Base-by-base conservation (phyloP, 257 asterid genomes). In the Capsicum baccatum region DNA sequence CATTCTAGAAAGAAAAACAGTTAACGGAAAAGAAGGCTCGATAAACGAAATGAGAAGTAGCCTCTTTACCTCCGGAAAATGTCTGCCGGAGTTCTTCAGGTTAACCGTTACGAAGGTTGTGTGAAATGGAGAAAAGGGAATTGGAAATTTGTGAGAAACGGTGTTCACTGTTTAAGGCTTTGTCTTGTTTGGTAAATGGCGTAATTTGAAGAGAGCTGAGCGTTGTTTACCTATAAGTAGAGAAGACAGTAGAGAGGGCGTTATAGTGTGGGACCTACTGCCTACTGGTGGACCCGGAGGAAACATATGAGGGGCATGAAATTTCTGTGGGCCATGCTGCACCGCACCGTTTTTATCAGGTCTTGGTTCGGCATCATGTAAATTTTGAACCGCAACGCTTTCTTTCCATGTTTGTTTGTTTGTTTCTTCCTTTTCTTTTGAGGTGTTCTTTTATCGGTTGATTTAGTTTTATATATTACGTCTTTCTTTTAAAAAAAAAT, bases 291-390 rank as follows among this genome's bases (percentile, higher is more conserved):
- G 60, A 13, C 35, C 60, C 13, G 12, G 5, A 19, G 14, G 42
- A 8, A 14, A 26, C 16, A 74, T 4, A 21, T 21, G 6, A 50
- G 8, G 4, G 12, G 37, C 19, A 50, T 10, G 13, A 74, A 74
- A 50, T 26, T 26, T 19, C 81, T 19, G 62, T 15, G 62, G 70
- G 21, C 19, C 50, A 50, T 26, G 13, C 47, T 74, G 21, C 4
- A 50, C 13, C 60, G 60, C 62, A 74, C 81, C 62, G 44, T n/a
- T 74, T n/a, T 74, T n/a, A 19, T 47, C n/a, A 47, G n/a, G 80
- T 19, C 44, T 48, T 19, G 80, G 19, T 35, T 17, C 39, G 57
- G 12, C 19, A 11, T 11, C 44, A 21, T 13, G 60, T 73, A 19
- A 71, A 47, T 5, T 26, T 9, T 66, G 44, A 67, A 73, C 81